Evolutionary conservation across 139 green algal species (phyloP).

Genomic region (Bryopsis sp.): DNA sequence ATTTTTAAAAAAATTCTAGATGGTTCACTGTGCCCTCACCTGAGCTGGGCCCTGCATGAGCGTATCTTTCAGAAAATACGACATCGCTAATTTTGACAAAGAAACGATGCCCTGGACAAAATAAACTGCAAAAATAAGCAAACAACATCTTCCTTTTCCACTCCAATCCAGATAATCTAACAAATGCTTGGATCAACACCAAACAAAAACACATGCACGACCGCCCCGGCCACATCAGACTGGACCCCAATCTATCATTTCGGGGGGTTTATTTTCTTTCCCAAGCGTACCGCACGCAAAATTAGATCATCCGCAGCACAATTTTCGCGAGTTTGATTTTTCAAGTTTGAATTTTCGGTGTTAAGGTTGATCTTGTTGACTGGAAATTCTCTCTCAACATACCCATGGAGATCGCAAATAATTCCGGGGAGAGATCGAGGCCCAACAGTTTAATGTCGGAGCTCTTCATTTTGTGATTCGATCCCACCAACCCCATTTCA

Average conservation of each 20-base stretch:
- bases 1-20: not conserved
- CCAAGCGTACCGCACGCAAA: too few species aligned
- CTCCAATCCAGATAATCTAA: not conserved
- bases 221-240: too few species aligned
- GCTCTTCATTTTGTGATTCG: conserved; percentile 8
- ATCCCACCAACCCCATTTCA: not conserved
- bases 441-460: conserved; percentile 34
- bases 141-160: not conserved
- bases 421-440: conserved; percentile 50
- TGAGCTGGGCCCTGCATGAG: conserved; percentile 73
- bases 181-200: too few species aligned
- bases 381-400: not conserved
- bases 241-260: too few species aligned
- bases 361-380: not conserved
- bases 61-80: conserved; percentile 90
- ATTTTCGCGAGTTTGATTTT: not conserved
- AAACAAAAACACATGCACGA: too few species aligned
- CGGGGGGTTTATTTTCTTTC: too few species aligned
- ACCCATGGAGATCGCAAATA: conserved; percentile 64
- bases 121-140: conserved; percentile 66
- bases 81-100: conserved; percentile 75
- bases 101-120: conserved; percentile 93
- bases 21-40: conserved; percentile 27
- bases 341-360: not conserved
- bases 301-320: too few species aligned